Percentiles rank a stretch among this genome's conserved stretches.
Conservation (phyloP, 1,139 yeast species). For the Protomyces arabidopsidicola region DNA sequence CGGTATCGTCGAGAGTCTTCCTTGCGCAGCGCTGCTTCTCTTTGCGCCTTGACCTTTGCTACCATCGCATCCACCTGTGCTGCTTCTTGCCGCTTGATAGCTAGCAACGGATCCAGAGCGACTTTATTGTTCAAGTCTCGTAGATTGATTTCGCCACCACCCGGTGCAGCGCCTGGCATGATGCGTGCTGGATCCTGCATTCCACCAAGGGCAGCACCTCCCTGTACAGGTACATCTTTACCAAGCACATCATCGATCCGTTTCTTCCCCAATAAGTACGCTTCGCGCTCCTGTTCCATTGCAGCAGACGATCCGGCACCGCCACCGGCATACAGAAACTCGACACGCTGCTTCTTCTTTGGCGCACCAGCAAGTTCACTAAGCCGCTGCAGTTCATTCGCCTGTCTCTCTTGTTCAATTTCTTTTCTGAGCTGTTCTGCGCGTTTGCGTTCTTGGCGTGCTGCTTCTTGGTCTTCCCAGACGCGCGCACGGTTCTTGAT, state of each 20-base stretch:
- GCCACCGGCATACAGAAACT: slow-evolving; percentile 79
- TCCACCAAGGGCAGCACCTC: slow-evolving; percentile 27
- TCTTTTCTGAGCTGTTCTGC: slow-evolving; percentile 64
- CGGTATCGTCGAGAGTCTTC: not conserved
- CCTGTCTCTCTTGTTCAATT: slow-evolving; percentile 59
- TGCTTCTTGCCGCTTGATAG: slow-evolving; percentile 46
- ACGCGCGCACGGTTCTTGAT: slow-evolving; percentile 89
- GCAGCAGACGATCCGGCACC: slow-evolving; percentile 34
- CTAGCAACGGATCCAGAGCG: slow-evolving; percentile 55
- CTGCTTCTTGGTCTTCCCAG: slow-evolving; percentile 77
- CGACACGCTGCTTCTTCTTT: slow-evolving; percentile 51
- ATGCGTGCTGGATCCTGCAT: slow-evolving; percentile 33
- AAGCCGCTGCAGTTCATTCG: slow-evolving; percentile 53
- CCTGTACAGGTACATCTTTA: slow-evolving; percentile 23
- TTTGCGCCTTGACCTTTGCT: slow-evolving; percentile 29
- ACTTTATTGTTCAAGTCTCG: slow-evolving; percentile 37
- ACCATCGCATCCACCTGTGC: slow-evolving; percentile 33
- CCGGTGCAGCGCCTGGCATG: slow-evolving; percentile 32
- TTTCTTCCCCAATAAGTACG: slow-evolving; percentile 50
- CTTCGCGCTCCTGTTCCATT: slow-evolving; percentile 43
- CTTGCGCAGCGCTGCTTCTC: slow-evolving; percentile 28
- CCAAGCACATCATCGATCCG: slow-evolving; percentile 43
- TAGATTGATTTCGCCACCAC: slow-evolving; percentile 29
- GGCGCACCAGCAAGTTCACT: slow-evolving; percentile 49
- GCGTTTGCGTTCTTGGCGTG: slow-evolving; percentile 63